A percentile compares a stretch with the other conserved stretches of the same genome.
Evolutionary conservation across 345 rosid species (phyloP).

Genomic region (Turritis glabra): DNA sequence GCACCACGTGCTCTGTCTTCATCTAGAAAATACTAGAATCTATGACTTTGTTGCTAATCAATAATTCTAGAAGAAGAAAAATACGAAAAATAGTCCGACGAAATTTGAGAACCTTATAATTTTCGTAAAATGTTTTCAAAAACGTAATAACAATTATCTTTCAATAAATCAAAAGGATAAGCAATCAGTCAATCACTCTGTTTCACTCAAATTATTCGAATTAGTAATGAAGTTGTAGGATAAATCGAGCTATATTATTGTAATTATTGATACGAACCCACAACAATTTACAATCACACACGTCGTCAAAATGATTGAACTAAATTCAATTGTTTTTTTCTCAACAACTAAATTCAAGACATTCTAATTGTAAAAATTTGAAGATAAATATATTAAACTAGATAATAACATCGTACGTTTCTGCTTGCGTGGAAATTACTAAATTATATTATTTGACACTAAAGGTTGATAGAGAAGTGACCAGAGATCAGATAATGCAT

Average conservation of each 20-base stretch:
- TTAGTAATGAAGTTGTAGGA: conserved; percentile 5
- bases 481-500: background rate
- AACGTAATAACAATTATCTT: conserved; percentile 7
- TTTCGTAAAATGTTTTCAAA: background rate
- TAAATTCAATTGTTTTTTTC: too few relatives aligned
- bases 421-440: background rate
- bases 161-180: background rate
- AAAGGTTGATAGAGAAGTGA: too few relatives aligned
- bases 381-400: too few relatives aligned
- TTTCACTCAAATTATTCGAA: conserved; percentile 1
- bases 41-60: conserved; percentile 13
- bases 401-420: background rate
- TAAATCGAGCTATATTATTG: conserved; percentile 9
- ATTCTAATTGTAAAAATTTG: too few relatives aligned
- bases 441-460: background rate
- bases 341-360: too few relatives aligned
- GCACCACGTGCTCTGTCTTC: conserved; percentile 16
- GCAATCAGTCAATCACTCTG: conserved; percentile 15
- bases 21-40: conserved; percentile 17
- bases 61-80: background rate
- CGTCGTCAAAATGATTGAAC: background rate
- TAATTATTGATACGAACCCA: conserved; percentile 7
- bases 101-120: conserved; percentile 13
- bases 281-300: conserved; percentile 33
- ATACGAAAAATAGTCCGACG: background rate